These are phyloP conservation scores for Irpex sp. DNA, from an alignment of 1,284 basidiomycete species.

Conservation along the genomic window DNA sequence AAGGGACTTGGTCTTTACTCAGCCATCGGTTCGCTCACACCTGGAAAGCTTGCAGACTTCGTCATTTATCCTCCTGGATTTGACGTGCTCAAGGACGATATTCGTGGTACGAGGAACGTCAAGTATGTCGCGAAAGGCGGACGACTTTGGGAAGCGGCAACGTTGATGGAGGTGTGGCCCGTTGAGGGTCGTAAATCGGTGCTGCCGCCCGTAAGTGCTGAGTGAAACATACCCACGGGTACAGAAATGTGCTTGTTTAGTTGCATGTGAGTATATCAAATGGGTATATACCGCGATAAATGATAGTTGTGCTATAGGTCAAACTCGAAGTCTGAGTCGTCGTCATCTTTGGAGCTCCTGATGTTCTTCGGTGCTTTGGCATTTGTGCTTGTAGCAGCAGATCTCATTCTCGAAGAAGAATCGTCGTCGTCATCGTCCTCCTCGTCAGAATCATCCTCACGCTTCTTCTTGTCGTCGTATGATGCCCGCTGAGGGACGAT, in stretches of 20 bases:
- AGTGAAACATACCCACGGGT: constrained; percentile 27
- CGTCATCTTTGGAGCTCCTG: constrained; percentile 45
- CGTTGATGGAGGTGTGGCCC: constrained; percentile 70
- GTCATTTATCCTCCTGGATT: constrained; percentile 57
- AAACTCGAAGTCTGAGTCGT: constrained; percentile 65
- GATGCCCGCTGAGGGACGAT: constrained; percentile 46
- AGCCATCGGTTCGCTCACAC: constrained; percentile 58
- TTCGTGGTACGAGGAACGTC: constrained; percentile 46
- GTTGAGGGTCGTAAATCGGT: constrained; percentile 49
- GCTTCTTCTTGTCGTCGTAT: constrained; percentile 23
- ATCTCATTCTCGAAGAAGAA: constrained; percentile 47
- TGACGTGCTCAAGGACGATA: constrained; percentile 51
- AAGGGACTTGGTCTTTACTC: constrained; percentile 56
- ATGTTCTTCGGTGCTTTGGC: constrained; percentile 52
- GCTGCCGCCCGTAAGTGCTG: constrained; percentile 58
- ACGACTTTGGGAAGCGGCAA: constrained; percentile 61
- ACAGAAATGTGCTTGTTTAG: too few species aligned
- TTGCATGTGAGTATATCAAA: background rate
- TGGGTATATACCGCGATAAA: background rate
- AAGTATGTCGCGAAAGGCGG: constrained; percentile 58
- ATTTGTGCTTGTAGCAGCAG: constrained; percentile 56
- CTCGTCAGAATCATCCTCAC: constrained; percentile 38
- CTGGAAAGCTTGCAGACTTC: constrained; percentile 67
- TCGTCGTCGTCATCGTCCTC: constrained; percentile 47
- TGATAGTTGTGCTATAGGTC: constrained; percentile 29